Percentiles rank a stretch among this genome's conserved stretches.
Evolutionary conservation across 2,329 filamentous ascomycete species (phyloP).

Genomic region (Phyllosticta citrichinensis): DNA sequence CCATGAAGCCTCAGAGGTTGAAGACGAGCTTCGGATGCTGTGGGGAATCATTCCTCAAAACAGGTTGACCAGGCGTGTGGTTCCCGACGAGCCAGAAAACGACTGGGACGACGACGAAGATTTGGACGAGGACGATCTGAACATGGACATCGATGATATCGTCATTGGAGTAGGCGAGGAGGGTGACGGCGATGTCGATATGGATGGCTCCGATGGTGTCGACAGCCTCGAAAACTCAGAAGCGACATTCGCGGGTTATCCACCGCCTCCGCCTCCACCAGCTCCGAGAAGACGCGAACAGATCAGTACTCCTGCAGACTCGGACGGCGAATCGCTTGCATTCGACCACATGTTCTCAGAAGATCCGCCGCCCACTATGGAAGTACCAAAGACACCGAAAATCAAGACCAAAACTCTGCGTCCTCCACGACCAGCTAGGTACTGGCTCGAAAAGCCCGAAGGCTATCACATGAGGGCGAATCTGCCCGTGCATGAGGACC

Average conservation of each 20-base stretch:
- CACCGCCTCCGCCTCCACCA: conserved; percentile 46
- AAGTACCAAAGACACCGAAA: conserved; percentile 74
- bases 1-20: conserved; percentile 55
- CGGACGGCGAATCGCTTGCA: conserved; percentile 56
- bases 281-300: conserved; percentile 43
- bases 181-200: conserved; percentile 40
- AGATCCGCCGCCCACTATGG: conserved; percentile 46
- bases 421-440: conserved; percentile 58
- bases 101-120: conserved; percentile 37
- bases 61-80: conserved; percentile 19
- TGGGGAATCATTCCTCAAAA: conserved; percentile 11
- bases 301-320: conserved; percentile 60
- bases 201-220: conserved; percentile 41
- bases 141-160: conserved; percentile 36
- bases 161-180: conserved; percentile 32
- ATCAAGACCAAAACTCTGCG: conserved; percentile 34
- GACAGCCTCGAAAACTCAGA: conserved; percentile 66
- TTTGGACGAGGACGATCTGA: conserved; percentile 36
- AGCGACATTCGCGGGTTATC: conserved; percentile 67
- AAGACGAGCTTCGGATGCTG: conserved; percentile 29
- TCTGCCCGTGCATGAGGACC: conserved; percentile 67
- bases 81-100: conserved; percentile 38
- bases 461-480: conserved; percentile 54
- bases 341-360: conserved; percentile 10
- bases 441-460: conserved; percentile 77